Evolutionary conservation across 2,329 filamentous ascomycete species (phyloP), one percentile per base, ranked within the genome.

Genomic region (Mycogone perniciosa): DNA sequence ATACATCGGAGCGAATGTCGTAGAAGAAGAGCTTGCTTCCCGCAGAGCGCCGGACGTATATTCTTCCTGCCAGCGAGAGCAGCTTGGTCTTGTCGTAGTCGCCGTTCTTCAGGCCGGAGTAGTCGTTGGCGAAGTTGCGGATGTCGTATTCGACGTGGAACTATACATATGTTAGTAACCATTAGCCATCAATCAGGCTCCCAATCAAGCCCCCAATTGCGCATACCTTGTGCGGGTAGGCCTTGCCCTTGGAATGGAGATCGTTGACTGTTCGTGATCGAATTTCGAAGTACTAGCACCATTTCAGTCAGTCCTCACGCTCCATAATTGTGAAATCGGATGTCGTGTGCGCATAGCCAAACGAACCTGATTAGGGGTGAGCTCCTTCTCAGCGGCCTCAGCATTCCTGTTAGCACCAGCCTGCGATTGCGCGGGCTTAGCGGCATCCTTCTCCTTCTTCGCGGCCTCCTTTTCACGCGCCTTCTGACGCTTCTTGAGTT

Each of bases 401-500:
- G 89, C 87, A 54, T 58, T 65, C 64, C 66, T 70, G 59, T 62
- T 67, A 56, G 57, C 64, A 35, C 40, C 52, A 33, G 51, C 46
- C 46, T 50, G 42, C 20, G 20, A 20, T 20, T 20, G 20, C 11
- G 46, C 51, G 6, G 48, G 52, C 44, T 51, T 84, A 46, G 81
- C 77, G 47, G 88, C 87, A 30, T 84, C 87, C 78, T 89, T 92
- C 74, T 89, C 84, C 61, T 84, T 84, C 85, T 95, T 96, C 75
- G 90, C 88, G 60, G 86, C 86, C 55, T 95, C 90, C 71, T 81
- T 84, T 70, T 92, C 82, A 59, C 92, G 85, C 67, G 85, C 80
- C 88, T 99, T 99, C 76, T 91, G 82, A 64, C 92, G 85, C 76
- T 89, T 92, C 89, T 99, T 99, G 69, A 97, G 77, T 74, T 91